phyloP scores from a whole-genome alignment of 176 grass and related monocot species.

The Tillandsia leiboldiana region DNA sequence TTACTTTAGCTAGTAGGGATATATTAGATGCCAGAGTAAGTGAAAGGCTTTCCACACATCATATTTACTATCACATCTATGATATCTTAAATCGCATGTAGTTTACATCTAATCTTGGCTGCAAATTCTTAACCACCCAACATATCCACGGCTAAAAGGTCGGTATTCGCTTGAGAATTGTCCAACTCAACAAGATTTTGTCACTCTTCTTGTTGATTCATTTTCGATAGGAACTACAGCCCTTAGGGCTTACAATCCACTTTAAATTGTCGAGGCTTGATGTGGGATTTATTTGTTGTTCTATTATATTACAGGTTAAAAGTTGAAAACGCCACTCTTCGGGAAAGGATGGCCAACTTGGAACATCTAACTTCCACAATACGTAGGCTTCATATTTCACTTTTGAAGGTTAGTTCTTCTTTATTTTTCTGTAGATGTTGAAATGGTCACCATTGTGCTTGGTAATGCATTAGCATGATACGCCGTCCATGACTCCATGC shows the following conservation, averaged over 20 bases:
- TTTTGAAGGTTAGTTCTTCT: conserved; percentile 47
- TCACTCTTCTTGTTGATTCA: no score
- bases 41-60: no score
- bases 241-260: background rate
- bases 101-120: no score
- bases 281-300: conserved; percentile 23
- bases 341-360: conserved; percentile 65
- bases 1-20: no score
- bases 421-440: conserved; percentile 3
- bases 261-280: conserved; percentile 5
- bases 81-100: no score
- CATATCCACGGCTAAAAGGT: no score
- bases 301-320: conserved; percentile 48
- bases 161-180: no score
- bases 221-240: no score
- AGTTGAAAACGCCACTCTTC: conserved; percentile 74
- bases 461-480: background rate
- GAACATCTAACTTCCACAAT: conserved; percentile 67
- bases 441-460: conserved; percentile 6
- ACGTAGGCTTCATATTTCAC: conserved; percentile 63
- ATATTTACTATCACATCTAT: no score
- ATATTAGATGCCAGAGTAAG: no score
- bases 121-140: no score
- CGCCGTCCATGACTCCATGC: background rate
- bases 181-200: no score